phyloP scores from a whole-genome alignment of 192 early-diverging fungal genomes.

The Rhizophagus prolifer region DNA sequence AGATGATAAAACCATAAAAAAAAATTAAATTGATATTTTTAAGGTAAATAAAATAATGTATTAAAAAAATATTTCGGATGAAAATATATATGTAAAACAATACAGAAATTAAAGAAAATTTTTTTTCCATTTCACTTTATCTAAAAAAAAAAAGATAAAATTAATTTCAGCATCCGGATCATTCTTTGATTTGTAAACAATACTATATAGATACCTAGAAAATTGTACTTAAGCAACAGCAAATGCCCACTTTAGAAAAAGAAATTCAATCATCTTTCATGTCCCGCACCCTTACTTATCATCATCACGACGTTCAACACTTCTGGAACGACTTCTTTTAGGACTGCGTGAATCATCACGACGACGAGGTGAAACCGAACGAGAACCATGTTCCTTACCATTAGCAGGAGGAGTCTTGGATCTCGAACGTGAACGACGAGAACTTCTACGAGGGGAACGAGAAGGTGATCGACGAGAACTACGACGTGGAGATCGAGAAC shows the following conservation, averaged over 20 bases:
- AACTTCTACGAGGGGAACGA: slow-evolving; percentile 35
- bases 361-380: slow-evolving; percentile 16
- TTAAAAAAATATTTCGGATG: background rate
- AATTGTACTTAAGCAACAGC: background rate
- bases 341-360: slow-evolving; percentile 26
- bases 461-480: slow-evolving; percentile 37
- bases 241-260: background rate
- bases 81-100: background rate
- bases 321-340: slow-evolving; percentile 29
- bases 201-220: background rate
- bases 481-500: slow-evolving; percentile 48
- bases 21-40: background rate
- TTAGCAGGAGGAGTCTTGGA: slow-evolving; percentile 17
- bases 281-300: slow-evolving; percentile 25
- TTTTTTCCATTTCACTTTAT: background rate
- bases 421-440: slow-evolving; percentile 42
- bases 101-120: background rate
- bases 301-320: slow-evolving; percentile 16
- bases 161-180: background rate
- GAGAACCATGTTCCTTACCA: slow-evolving; percentile 18
- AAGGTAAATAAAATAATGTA: background rate
- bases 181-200: background rate
- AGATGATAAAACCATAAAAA: too few species aligned
- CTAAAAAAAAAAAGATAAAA: background rate
- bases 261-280: slow-evolving; percentile 18